phyloP scores from a whole-genome alignment of 2,329 filamentous ascomycete genomes.

The Drechslera avenae region DNA sequence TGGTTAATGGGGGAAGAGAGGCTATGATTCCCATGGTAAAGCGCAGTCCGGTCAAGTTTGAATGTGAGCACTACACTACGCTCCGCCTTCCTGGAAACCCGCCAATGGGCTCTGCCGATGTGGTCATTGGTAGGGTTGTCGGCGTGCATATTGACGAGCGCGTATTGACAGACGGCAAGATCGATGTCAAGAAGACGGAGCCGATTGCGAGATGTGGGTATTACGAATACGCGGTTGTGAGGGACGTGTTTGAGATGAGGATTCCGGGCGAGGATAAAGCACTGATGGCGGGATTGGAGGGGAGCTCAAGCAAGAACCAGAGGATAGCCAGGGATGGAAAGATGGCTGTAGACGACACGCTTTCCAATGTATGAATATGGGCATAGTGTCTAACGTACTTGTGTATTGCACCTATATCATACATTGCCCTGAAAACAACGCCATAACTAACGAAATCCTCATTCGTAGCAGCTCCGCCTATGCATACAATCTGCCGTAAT shows the following conservation, averaged over 20 bases:
- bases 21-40: slow-evolving; percentile 58
- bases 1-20: not conserved
- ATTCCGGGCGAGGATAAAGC: slow-evolving; percentile 50
- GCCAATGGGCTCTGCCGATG: slow-evolving; percentile 62
- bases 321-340: too few species aligned
- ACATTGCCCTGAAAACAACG: too few species aligned
- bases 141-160: slow-evolving; percentile 63
- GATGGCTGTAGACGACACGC: too few species aligned
- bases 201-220: slow-evolving; percentile 67
- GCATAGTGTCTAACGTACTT: too few species aligned
- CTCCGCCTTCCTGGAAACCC: slow-evolving; percentile 61
- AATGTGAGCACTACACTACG: slow-evolving; percentile 62
- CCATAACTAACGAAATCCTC: too few species aligned
- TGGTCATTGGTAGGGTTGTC: slow-evolving; percentile 63
- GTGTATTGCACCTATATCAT: too few species aligned
- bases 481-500: too few species aligned
- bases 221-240: slow-evolving; percentile 62
- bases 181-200: slow-evolving; percentile 62
- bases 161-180: slow-evolving; percentile 59
- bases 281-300: slow-evolving; percentile 35
- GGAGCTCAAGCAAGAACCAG: slow-evolving; percentile 27
- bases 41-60: slow-evolving; percentile 62
- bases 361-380: too few species aligned
- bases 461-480: too few species aligned
- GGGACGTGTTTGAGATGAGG: slow-evolving; percentile 64